Conservation (phyloP, 805 yeast species). For the Yamadazyma paraphyllophila region DNA sequence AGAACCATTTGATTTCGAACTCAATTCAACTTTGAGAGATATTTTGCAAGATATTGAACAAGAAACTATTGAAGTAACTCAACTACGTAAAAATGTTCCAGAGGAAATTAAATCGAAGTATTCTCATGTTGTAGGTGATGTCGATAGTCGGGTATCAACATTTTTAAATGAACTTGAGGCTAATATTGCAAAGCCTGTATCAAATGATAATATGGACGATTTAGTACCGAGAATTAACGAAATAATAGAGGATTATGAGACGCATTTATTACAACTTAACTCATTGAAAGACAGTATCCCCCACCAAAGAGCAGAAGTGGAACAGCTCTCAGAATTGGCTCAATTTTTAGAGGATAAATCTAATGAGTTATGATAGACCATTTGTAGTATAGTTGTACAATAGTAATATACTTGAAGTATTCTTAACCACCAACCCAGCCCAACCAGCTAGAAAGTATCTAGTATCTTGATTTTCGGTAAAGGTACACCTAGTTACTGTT, state of each 20-base stretch:
- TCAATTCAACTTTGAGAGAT: conserved; percentile 58
- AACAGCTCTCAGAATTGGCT: conserved; percentile 30
- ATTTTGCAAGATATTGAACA: conserved; percentile 60
- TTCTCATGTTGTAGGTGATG: conserved; percentile 27
- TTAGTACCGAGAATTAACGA: conserved; percentile 15
- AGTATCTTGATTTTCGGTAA: not conserved
- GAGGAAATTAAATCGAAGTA: conserved; percentile 34
- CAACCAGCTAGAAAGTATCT: no score
- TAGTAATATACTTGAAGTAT: conserved; percentile 1
- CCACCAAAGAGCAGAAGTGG: conserved; percentile 31
- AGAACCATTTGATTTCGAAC: conserved; percentile 68
- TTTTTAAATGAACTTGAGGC: conserved; percentile 21
- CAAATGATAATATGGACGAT: conserved; percentile 8
- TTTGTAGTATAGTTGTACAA: not conserved
- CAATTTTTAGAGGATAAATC: conserved; percentile 25
- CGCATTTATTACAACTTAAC: conserved; percentile 26
- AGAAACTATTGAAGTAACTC: conserved; percentile 55
- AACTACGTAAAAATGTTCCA: conserved; percentile 55
- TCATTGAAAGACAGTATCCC: conserved; percentile 39
- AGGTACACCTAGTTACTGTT: not conserved
- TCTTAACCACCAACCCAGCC: no score
- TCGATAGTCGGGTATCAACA: conserved; percentile 31
- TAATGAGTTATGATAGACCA: conserved; percentile 2
- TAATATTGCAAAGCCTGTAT: conserved; percentile 12
- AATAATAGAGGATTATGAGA: conserved; percentile 25